Evolutionary conservation across 805 yeast species (phyloP), one percentile per base, ranked within the genome.

Genomic region (Yarrowia bubula): DNA sequence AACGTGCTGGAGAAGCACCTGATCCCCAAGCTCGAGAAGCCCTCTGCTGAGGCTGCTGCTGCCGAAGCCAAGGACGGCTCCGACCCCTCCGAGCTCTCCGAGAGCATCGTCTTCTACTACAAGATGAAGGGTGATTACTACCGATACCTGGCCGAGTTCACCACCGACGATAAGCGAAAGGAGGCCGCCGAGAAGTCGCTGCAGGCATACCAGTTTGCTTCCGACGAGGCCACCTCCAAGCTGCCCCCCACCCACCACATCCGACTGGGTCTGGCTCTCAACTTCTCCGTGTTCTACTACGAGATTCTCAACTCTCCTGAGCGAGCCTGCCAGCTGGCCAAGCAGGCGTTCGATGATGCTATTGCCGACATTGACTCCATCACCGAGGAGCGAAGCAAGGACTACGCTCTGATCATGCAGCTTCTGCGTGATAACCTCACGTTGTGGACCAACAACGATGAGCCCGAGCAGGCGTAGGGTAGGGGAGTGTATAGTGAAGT

Each of bases 81-180:
- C 47, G 61, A 55, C 37, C 38, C 61, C 35, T 98, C 98, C 70
- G 96, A 91, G 79, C 86, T 96, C 70, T 98, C 98, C 75, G 99
- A 93, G 83, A 91, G 97, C 64, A 93, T 93, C 84, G 99, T 93
- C 66, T 93, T 93, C 81, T 93, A 93, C 85, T 93, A 92, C 83
- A 93, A 93, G 87, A 93, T 93, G 97, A 92, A 93, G 84, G 99
- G 99, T 83, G 99, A 93, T 80, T 93, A 93, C 85, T 97, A 92
- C 84, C 96, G 99, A 83, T 93, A 93, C 81, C 85, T 93, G 80
- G 99, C 99, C 68, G 99, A 93, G 83, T 93, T 95, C 76, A 96
- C 98, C 70, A 83, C 88, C 73, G 86, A 91, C 71, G 97, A 91
- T 74, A 90, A 90, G 81, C 90, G 98, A 78, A 91, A 90, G 77